Base-by-base conservation (phyloP, 352 stramenopile genomes). In the Globisporangium takayamanum region DNA sequence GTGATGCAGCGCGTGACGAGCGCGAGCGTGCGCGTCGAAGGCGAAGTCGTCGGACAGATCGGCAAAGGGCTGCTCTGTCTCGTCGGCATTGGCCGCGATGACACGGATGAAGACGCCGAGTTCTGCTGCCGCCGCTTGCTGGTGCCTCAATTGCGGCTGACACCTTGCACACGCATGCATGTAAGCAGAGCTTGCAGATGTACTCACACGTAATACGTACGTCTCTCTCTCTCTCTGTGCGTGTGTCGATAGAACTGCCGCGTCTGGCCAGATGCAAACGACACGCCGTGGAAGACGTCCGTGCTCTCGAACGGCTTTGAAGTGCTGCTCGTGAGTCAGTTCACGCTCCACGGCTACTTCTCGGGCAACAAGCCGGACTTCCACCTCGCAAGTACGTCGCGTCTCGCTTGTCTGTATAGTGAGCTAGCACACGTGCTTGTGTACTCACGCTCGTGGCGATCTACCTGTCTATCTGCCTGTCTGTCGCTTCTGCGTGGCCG, bases 311-410 rank as follows among this genome's bases (percentile, higher is more conserved):
- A 86, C 37, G 78, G 73, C 51, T 81, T 74, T 50, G 76, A 92
- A n/a, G 77, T 95, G 66, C 63, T 95, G 44, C 61, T 95, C n/a
- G 82, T 95, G 55, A 94, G 84, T 62, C 85, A 95, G 63, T 95
- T 95, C 67, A 95, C 85, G 46, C 71, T 95, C 45, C 74, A 91
- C 60, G 82, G 81, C 15, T 89, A 83, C 61, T 85, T 95, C 46
- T 60, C 64, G 1, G 85, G 85, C 63, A 95, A 95, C 74, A 95
- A 92, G 48, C 85, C 85, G 25, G 83, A 95, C 63, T 95, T 88
- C 63, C 85, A 94, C 54, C 72, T 93, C 59, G 73, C 84, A 20
- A 95, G 85, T 92, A 76, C 57, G 77, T 54, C n/a, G 22, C 8
- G n/a, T 22, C 4, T 37, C 12, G 7, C 12, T 25, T 37, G 6